phyloP scores from a whole-genome alignment of 306 rosid genomes.

The Dicorynia guianensis region DNA sequence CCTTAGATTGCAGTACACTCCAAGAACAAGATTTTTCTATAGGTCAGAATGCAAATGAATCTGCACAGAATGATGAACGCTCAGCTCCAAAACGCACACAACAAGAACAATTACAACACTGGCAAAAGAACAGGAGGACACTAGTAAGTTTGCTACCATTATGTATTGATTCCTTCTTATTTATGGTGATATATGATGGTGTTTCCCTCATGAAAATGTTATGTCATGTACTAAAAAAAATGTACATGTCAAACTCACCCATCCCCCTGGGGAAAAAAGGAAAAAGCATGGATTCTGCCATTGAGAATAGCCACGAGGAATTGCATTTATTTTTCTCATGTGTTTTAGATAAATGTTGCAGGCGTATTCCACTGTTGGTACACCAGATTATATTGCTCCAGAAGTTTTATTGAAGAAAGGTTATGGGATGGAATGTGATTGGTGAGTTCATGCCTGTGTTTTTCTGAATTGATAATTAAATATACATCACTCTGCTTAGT shows the following conservation, averaged over 20 bases:
- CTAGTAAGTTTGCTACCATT: conserved; percentile 65
- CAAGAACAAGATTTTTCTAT: conserved; percentile 79
- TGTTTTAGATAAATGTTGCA: conserved; percentile 46
- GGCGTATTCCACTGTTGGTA: conserved; percentile 99
- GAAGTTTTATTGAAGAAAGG: conserved; percentile 99
- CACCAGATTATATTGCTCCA: conserved; percentile 99
- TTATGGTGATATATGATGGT: conserved; percentile 28
- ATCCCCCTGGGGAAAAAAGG: neutral
- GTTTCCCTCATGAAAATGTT: conserved; percentile 24
- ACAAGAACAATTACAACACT: conserved; percentile 90
- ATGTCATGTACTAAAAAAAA: conserved; percentile 10
- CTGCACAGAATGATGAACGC: conserved; percentile 64
- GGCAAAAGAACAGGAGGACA: conserved; percentile 98
- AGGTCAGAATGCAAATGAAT: conserved; percentile 61
- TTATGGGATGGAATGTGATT: conserved; percentile 97
- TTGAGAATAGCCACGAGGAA: conserved; percentile 31
- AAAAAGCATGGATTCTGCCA: conserved; percentile 13
- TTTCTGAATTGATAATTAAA: conserved; percentile 13
- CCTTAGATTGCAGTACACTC: conserved; percentile 88
- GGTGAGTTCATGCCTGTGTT: conserved; percentile 61
- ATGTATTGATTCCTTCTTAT: conserved; percentile 22
- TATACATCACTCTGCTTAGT: neutral
- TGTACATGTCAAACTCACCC: conserved; percentile 6
- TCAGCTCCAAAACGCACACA: conserved; percentile 87
- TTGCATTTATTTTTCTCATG: conserved; percentile 7